Conservation (phyloP, 768 basidiomycete species). For the Lactifluus piperatus region DNA sequence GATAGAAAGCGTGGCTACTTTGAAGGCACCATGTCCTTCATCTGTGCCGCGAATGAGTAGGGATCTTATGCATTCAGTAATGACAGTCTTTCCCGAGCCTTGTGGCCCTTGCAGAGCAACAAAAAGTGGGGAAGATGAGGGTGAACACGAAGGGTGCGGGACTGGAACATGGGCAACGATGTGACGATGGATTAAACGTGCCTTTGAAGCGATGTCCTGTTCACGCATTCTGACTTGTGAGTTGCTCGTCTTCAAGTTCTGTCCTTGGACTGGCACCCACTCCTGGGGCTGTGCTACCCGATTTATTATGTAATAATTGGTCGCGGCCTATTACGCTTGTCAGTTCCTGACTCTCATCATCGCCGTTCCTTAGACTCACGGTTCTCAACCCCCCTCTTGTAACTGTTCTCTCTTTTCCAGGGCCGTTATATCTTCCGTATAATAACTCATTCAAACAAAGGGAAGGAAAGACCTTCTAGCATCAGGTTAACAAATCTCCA, state of each 20-base stretch:
- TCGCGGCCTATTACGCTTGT: no score
- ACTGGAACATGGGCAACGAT: slow-evolving; percentile 30
- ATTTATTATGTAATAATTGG: slow-evolving; percentile 3
- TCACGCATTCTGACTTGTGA: neutral
- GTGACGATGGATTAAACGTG: slow-evolving; percentile 33
- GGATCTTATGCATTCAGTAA: slow-evolving; percentile 49
- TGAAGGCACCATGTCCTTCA: slow-evolving; percentile 39
- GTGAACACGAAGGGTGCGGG: slow-evolving; percentile 18
- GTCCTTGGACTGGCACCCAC: no score
- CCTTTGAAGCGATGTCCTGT: neutral
- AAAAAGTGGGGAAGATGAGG: slow-evolving; percentile 51
- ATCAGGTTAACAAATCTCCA: neutral
- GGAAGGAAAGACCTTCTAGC: neutral
- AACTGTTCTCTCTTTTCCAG: neutral
- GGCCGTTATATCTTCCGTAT: neutral
- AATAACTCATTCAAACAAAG: slow-evolving; percentile 1
- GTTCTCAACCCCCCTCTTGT: neutral
- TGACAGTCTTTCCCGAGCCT: slow-evolving; percentile 86
- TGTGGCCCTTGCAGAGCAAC: slow-evolving; percentile 90
- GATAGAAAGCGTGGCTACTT: slow-evolving; percentile 59
- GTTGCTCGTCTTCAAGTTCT: neutral
- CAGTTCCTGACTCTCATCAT: no score
- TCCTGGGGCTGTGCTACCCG: neutral
- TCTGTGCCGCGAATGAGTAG: slow-evolving; percentile 22
- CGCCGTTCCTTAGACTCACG: neutral